Conservation (phyloP, 2,329 filamentous ascomycete genomes). For the Phialophora chinensis region DNA sequence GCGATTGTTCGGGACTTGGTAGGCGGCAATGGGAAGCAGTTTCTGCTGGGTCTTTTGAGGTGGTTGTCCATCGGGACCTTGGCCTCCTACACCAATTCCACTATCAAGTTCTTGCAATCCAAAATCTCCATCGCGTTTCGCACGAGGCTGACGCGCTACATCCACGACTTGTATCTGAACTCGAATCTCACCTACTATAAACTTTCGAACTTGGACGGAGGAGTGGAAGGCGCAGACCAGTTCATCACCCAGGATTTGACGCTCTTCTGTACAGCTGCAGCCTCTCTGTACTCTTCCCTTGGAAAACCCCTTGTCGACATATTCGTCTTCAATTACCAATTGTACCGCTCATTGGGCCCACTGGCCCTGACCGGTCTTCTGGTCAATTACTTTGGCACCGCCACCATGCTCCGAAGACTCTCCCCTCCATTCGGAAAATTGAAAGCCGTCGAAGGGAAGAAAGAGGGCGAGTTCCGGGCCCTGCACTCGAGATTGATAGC, state of each 20-base stretch:
- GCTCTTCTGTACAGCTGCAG: constrained; percentile 89
- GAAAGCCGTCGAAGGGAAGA: constrained; percentile 92
- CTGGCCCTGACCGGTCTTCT: constrained; percentile 83
- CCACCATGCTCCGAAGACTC: constrained; percentile 82
- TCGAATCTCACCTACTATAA: constrained; percentile 97
- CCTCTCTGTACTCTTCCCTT: constrained; percentile 90
- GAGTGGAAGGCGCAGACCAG: constrained; percentile 89
- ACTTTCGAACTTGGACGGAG: constrained; percentile 87
- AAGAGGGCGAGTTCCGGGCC: constrained; percentile 92
- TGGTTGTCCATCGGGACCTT: constrained; percentile 95
- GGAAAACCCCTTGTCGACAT: constrained; percentile 99
- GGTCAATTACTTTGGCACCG: constrained; percentile 93
- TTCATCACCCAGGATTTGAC: constrained; percentile 98
- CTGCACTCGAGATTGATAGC: constrained; percentile 90
- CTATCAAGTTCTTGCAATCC: constrained; percentile 97
- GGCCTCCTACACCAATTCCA: constrained; percentile 96
- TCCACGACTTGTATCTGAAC: constrained; percentile 95
- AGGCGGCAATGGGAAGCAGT: constrained; percentile 87
- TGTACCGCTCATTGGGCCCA: constrained; percentile 88
- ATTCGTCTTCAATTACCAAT: constrained; percentile 96
- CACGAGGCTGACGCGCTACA: constrained; percentile 91
- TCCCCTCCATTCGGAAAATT: constrained; percentile 97
- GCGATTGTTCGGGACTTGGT: constrained; percentile 96
- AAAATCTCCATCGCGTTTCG: constrained; percentile 99
- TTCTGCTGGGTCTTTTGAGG: constrained; percentile 87